Evolutionary conservation across 768 basidiomycete genomes (phyloP).

Genomic region (Leucogyrophana mollusca): DNA sequence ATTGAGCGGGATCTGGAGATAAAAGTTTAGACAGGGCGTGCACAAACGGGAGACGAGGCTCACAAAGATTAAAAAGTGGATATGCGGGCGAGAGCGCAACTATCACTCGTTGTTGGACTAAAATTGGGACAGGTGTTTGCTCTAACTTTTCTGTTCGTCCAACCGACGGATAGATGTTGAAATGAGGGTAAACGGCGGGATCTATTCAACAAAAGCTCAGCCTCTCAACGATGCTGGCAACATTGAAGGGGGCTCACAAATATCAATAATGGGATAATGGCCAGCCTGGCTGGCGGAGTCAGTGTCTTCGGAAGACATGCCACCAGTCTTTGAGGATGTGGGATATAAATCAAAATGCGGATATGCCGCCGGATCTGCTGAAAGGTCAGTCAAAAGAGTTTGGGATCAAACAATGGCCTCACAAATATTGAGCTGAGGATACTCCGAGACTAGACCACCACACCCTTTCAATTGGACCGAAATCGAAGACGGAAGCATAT

Average conservation of each 20-base stretch:
- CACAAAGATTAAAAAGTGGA: slow-evolving; percentile 32
- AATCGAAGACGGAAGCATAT: background rate
- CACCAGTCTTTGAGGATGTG: slow-evolving; percentile 1
- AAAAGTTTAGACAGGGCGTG: background rate
- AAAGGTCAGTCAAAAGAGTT: slow-evolving; percentile 6
- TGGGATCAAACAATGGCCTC: slow-evolving; percentile 6
- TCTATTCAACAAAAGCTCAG: slow-evolving; percentile 32
- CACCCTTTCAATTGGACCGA: slow-evolving; percentile 7
- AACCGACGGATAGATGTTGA: slow-evolving; percentile 38
- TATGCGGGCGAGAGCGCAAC: slow-evolving; percentile 6
- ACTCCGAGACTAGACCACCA: slow-evolving; percentile 10
- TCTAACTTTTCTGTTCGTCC: background rate
- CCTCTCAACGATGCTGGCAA: slow-evolving; percentile 2
- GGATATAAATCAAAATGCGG: slow-evolving; percentile 36
- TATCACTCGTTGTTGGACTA: too few relatives aligned
- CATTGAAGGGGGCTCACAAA: slow-evolving; percentile 16
- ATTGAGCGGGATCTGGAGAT: slow-evolving; percentile 35
- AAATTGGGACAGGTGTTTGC: background rate
- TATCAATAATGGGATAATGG: slow-evolving; percentile 23
- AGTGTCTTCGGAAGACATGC: background rate
- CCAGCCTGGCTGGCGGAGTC: background rate
- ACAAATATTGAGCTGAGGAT: slow-evolving; percentile 29
- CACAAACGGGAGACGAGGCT: slow-evolving; percentile 11
- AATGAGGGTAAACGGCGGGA: slow-evolving; percentile 39
- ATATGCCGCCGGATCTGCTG: slow-evolving; percentile 21